Percentiles rank a stretch among this genome's conserved stretches.
Conservation (phyloP, 2,329 filamentous ascomycete species). For the Zymoseptoria brevis region DNA sequence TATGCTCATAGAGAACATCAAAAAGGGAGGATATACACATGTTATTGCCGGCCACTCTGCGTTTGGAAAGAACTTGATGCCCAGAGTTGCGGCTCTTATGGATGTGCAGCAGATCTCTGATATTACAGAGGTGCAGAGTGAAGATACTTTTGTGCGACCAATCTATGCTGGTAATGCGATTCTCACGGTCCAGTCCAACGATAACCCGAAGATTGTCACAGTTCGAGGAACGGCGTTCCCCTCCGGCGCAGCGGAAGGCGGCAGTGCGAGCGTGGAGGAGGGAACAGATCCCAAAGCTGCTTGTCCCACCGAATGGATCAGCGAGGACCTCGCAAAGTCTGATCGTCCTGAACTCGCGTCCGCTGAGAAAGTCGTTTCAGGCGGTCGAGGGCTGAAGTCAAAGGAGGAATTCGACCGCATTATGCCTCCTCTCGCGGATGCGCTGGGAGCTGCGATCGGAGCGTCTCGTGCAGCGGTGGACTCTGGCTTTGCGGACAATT, state of each 20-base stretch:
- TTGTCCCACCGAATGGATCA: constrained; percentile 76
- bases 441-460: constrained; percentile 89
- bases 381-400: constrained; percentile 89
- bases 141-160: constrained; percentile 90
- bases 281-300: constrained; percentile 76
- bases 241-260: constrained; percentile 60
- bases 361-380: constrained; percentile 83
- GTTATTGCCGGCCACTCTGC: constrained; percentile 85
- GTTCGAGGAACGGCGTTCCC: constrained; percentile 90
- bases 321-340: constrained; percentile 84
- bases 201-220: constrained; percentile 80
- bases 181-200: constrained; percentile 84
- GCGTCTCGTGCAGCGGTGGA: constrained; percentile 93
- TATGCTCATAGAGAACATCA: constrained; percentile 89
- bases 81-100: constrained; percentile 80
- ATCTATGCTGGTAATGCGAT: constrained; percentile 98
- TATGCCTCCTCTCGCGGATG: constrained; percentile 86
- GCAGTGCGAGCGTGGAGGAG: constrained; percentile 68
- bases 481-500: constrained; percentile 96
- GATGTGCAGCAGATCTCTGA: constrained; percentile 93
- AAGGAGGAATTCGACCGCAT: constrained; percentile 94
- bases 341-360: constrained; percentile 89
- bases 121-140: constrained; percentile 74
- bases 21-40: constrained; percentile 89
- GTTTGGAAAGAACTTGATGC: constrained; percentile 92